Evolutionary conservation across 352 stramenopile species (phyloP).

Genomic region (Globisporangium takayamanum): DNA sequence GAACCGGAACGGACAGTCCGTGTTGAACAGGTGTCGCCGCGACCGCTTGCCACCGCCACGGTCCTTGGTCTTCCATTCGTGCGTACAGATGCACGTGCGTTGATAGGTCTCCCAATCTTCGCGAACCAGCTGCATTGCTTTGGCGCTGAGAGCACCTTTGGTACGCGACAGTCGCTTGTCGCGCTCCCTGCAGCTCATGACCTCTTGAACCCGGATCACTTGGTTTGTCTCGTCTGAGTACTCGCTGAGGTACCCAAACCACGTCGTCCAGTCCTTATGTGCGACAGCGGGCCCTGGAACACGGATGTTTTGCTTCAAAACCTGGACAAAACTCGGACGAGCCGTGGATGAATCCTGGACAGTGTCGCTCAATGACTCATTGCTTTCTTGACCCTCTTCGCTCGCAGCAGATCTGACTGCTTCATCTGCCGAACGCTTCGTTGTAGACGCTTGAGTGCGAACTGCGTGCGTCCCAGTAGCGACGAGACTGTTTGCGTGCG

Average conservation of each 20-base stretch:
- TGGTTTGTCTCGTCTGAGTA: background rate
- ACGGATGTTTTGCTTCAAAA: background rate
- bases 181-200: background rate
- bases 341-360: background rate
- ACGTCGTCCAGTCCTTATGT: background rate
- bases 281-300: background rate
- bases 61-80: background rate
- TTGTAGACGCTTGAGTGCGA: no score
- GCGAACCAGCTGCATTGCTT: background rate
- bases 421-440: no score
- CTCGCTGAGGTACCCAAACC: background rate
- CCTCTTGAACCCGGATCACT: background rate
- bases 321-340: background rate
- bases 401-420: background rate
- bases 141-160: background rate
- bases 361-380: background rate
- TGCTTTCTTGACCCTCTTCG: background rate
- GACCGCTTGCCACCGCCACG: background rate
- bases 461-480: no score
- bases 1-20: background rate
- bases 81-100: background rate
- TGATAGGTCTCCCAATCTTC: background rate
- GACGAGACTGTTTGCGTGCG: no score
- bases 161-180: background rate
- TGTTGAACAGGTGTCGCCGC: background rate